Evolutionary conservation across 192 early-diverging fungal genomes (phyloP).

Genomic region (Entophlyctis luteolus): DNA sequence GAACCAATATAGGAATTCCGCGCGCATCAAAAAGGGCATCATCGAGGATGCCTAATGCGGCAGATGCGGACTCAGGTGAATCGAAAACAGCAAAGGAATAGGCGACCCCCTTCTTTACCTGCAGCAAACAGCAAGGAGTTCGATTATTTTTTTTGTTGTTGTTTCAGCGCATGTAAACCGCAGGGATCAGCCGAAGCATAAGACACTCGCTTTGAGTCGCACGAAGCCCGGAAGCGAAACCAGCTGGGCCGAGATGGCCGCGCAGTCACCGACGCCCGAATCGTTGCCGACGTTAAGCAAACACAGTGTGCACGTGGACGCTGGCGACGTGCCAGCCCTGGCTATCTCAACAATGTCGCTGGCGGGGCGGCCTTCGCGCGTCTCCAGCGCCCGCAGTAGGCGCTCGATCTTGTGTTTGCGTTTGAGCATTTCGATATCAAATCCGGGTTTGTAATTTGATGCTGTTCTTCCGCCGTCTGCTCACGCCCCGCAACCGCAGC

Average conservation of each 20-base stretch:
- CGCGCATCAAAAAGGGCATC: slow-evolving; percentile 2
- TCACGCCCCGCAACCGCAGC: no score
- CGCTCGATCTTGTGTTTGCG: no score
- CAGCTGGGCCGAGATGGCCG: not conserved
- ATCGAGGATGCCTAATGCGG: not conserved
- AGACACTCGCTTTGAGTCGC: not conserved
- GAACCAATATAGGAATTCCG: not conserved
- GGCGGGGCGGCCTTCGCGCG: no score
- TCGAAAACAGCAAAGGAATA: slow-evolving; percentile 17
- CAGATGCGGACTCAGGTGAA: not conserved
- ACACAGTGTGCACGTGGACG: not conserved
- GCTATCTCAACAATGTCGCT: no score
- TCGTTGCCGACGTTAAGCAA: slow-evolving; percentile 20
- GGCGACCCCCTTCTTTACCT: not conserved
- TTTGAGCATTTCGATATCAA: no score
- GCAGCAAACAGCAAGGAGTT: not conserved
- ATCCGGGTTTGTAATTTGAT: no score
- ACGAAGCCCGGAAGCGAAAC: not conserved
- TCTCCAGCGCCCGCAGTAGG: no score
- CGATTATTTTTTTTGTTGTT: not conserved
- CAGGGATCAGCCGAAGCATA: not conserved
- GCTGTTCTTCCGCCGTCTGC: no score
- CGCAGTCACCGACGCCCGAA: not conserved
- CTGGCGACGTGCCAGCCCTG: no score
- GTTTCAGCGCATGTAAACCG: not conserved